Evolutionary conservation across 371 early-diverging fungal species (phyloP).

Genomic region (Nematocida homosporus): DNA sequence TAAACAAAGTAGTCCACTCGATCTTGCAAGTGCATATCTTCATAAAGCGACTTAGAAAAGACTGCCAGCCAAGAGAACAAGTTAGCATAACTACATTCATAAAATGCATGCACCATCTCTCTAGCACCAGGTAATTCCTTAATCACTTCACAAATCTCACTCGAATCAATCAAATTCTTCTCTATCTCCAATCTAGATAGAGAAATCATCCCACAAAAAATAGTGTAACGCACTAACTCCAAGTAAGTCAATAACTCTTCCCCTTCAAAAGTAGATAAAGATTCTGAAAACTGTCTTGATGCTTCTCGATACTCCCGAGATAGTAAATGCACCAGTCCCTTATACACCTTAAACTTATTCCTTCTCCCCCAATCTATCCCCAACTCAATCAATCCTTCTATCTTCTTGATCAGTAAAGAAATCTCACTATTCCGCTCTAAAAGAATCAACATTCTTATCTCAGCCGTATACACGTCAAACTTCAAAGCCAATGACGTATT

Average conservation of each 20-base stretch:
- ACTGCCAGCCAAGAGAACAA: conserved; percentile 77
- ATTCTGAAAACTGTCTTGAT: conserved; percentile 79
- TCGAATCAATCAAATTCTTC: conserved; percentile 74
- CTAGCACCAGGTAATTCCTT: conserved; percentile 73
- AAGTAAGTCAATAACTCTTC: conserved; percentile 91
- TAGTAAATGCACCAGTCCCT: conserved; percentile 82
- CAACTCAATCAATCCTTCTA: conserved; percentile 70
- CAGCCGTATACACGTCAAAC: conserved; percentile 37
- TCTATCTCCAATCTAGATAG: conserved; percentile 84
- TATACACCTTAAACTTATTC: conserved; percentile 93
- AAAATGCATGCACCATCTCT: conserved; percentile 77
- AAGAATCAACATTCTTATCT: conserved; percentile 38
- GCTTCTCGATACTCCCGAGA: conserved; percentile 88
- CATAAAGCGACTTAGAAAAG: conserved; percentile 59
- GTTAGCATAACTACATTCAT: conserved; percentile 82
- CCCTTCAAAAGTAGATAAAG: conserved; percentile 88
- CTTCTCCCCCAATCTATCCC: conserved; percentile 99
- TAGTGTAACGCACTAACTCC: conserved; percentile 87
- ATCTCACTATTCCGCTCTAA: conserved; percentile 5
- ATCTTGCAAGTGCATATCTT: conserved; percentile 70
- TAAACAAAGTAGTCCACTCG: conserved; percentile 74
- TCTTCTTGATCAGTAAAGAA: background rate
- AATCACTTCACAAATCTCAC: conserved; percentile 89
- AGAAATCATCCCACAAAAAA: conserved; percentile 78
- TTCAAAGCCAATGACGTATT: conserved; percentile 15